These are phyloP conservation scores for Ganoderma sinense DNA, from an alignment of 1,284 basidiomycete species.

Conservation along the genomic window DNA sequence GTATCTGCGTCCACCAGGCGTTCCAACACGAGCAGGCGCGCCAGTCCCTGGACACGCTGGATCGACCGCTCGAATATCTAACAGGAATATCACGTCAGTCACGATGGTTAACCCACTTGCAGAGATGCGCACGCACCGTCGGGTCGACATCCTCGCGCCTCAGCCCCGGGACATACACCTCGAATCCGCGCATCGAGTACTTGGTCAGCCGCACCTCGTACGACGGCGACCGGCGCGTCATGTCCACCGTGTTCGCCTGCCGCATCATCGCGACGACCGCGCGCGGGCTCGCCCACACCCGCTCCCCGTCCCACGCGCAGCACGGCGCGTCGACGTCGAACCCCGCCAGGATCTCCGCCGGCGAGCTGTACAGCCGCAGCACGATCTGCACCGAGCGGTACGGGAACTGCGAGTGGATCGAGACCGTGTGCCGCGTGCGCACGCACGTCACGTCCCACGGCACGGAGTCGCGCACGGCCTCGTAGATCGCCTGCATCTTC, in stretches of 20 bases:
- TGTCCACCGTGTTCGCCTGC: conserved; percentile 65
- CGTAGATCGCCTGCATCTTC: conserved; percentile 63
- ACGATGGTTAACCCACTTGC: not conserved
- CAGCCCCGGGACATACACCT: conserved; percentile 61
- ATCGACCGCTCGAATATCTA: conserved; percentile 69
- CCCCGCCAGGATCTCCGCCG: conserved; percentile 66
- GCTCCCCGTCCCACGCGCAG: conserved; percentile 61
- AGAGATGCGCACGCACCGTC: conserved; percentile 46
- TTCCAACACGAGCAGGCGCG: conserved; percentile 65
- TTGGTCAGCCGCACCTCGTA: conserved; percentile 67
- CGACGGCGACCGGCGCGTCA: conserved; percentile 66
- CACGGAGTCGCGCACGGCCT: conserved; percentile 66
- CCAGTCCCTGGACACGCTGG: conserved; percentile 59
- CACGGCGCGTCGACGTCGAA: conserved; percentile 70
- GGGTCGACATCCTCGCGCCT: conserved; percentile 60
- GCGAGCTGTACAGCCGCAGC: conserved; percentile 61
- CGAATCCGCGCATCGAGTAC: conserved; percentile 59
- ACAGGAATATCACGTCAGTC: not conserved
- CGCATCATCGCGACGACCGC: conserved; percentile 65
- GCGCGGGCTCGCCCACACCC: conserved; percentile 64
- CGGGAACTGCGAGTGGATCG: conserved; percentile 70
- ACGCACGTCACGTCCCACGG: conserved; percentile 73
- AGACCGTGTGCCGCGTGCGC: conserved; percentile 67
- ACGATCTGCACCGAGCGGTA: conserved; percentile 67
- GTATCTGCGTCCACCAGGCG: conserved; percentile 51